Base-by-base conservation (phyloP, 2,329 filamentous ascomycete genomes). In the Colletotrichum sp. region DNA sequence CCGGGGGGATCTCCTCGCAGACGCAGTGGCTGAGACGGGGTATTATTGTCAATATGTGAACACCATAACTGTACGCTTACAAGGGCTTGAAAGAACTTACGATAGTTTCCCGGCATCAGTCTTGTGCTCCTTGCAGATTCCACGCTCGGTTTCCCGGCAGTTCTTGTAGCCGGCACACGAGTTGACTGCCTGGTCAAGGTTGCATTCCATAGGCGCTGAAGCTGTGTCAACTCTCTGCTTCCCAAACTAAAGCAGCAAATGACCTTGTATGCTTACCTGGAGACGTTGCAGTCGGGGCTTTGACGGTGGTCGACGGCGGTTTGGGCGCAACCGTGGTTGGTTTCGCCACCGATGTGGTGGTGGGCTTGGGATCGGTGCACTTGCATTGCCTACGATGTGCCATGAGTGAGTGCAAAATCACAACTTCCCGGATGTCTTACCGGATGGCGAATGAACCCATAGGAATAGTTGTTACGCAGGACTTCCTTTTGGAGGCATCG, bases 171-270 rank as follows among this genome's bases (percentile, higher is more conserved):
- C 10, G 3, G 44, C 6, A 21, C 44, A 52, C 3, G 44, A 52
- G n/a, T 52, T 52, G 44, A 52, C 44, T 1, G 44, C 44, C 10
- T 52, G 44, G n/a, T 52, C 44, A 8, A 13, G 3, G 6, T 52
- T 13, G n/a, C 44, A 52, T 3, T 52, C 6, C 44, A 52, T 5
- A 52, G n/a, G 44, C 44, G n/a, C 44, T 52, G 10, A 12, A 49
- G 13, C 13, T 36, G 13, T n/a, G 39, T 49, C 39, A 49, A 18
- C 39, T 49, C 10, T 7, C 9, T 6, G 18, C 9, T n/a, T 49
- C 39, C 18, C 13, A 12, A 4, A 49, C 9, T n/a, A 10, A 3
- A 3, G 5, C 39, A 49, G 0, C 39, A n/a, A 21, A 0, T 0
- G n/a, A 49, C 8, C 44, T 2, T 21, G 18, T 49, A 21, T 21